phyloP scores from a whole-genome alignment of 2,329 filamentous ascomycete genomes.

The Trichophyton equinum region DNA sequence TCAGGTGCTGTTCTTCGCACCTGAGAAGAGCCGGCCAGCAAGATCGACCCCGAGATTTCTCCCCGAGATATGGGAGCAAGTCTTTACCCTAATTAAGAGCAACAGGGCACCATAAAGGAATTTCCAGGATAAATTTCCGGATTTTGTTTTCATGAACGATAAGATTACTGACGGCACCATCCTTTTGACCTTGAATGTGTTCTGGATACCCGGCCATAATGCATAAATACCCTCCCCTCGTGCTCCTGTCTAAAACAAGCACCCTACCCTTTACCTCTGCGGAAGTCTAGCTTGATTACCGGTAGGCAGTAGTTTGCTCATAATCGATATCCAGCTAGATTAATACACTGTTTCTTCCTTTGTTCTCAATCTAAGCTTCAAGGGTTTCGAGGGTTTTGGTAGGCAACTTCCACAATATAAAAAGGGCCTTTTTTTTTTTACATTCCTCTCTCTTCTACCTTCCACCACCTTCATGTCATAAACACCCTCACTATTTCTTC shows the following conservation, averaged over 20 bases:
- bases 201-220: background rate
- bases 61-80: constrained; percentile 33
- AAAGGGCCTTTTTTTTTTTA: background rate
- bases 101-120: constrained; percentile 7
- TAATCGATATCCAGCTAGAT: background rate
- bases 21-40: constrained; percentile 27
- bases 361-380: background rate
- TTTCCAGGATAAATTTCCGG: background rate
- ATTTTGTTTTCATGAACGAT: background rate
- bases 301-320: background rate
- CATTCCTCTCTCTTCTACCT: background rate
- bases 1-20: constrained; percentile 30
- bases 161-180: background rate
- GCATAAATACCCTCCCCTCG: background rate
- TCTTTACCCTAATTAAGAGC: constrained; percentile 30
- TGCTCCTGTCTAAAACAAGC: background rate
- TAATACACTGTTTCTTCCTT: background rate
- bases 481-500: background rate
- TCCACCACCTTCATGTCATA: background rate
- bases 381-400: background rate
- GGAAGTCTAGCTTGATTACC: background rate
- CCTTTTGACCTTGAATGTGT: background rate
- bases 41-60: constrained; percentile 28
- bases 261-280: background rate
- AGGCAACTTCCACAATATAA: background rate